Conservation (phyloP, 768 basidiomycete genomes). For the Daedaleopsis sinensis region DNA sequence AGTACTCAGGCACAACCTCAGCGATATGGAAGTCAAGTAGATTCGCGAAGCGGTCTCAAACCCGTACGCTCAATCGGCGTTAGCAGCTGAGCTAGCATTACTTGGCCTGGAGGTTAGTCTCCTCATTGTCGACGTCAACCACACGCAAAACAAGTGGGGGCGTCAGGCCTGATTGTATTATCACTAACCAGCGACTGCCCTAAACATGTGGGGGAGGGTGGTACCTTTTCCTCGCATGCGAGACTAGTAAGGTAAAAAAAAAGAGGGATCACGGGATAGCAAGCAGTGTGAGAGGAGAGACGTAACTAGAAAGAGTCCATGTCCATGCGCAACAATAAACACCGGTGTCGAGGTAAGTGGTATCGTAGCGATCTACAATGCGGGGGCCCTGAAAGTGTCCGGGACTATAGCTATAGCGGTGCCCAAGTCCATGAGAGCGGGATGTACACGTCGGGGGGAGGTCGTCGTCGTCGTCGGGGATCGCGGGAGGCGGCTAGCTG, state of each 20-base stretch:
- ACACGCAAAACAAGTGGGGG: slow-evolving; percentile 5
- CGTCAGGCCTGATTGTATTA: slow-evolving; percentile 30
- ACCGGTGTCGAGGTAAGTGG: slow-evolving; percentile 9
- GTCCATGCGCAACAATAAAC: slow-evolving; percentile 17
- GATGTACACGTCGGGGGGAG: slow-evolving; percentile 14
- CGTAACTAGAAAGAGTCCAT: slow-evolving; percentile 20
- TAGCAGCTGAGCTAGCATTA: too few species aligned
- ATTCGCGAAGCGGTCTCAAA: too few species aligned
- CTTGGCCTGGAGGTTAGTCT: too few species aligned
- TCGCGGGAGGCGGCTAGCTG: background rate
- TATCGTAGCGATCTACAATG: slow-evolving; percentile 24
- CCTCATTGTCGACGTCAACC: background rate
- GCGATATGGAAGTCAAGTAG: too few species aligned
- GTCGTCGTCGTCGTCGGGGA: background rate
- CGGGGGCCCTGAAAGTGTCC: slow-evolving; percentile 19
- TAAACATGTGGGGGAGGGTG: slow-evolving; percentile 20
- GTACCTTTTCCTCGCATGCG: slow-evolving; percentile 37
- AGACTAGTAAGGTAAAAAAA: slow-evolving; percentile 25
- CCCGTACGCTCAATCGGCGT: too few species aligned
- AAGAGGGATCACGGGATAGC: slow-evolving; percentile 16
- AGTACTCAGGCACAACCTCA: too few species aligned
- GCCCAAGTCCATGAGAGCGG: slow-evolving; percentile 13
- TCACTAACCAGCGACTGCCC: slow-evolving; percentile 29
- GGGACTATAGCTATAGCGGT: slow-evolving; percentile 21
- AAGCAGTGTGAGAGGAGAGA: slow-evolving; percentile 4